Conservation (phyloP, 306 rosid genomes). For the Gleditsia sinensis region DNA sequence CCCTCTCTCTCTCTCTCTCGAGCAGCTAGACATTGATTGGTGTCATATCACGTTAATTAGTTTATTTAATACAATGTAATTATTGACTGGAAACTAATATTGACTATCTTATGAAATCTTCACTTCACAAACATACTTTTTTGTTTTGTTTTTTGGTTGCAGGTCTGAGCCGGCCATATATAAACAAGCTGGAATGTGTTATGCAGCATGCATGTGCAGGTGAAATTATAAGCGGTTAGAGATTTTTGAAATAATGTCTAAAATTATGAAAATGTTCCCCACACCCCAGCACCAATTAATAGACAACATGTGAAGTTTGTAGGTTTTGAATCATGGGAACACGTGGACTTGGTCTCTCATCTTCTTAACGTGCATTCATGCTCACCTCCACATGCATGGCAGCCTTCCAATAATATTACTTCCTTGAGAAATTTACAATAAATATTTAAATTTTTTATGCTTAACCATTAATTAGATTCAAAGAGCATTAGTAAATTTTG, state of each 20-base stretch:
- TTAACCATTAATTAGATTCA: no score
- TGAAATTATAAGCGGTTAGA: constrained; percentile 35
- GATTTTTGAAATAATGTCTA: constrained; percentile 15
- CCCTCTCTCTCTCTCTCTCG: neutral
- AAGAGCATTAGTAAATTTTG: no score
- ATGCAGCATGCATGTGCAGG: neutral
- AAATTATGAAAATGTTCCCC: constrained; percentile 26
- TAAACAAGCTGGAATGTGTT: constrained; percentile 36
- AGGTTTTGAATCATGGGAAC: constrained; percentile 30
- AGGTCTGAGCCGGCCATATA: constrained; percentile 29
- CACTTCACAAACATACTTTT: constrained; percentile 17
- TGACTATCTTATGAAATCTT: neutral
- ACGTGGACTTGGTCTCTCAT: constrained; percentile 35
- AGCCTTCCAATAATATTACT: no score
- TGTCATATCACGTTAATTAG: no score
- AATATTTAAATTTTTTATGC: no score
- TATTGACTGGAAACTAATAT: neutral
- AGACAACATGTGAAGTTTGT: constrained; percentile 44
- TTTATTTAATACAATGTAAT: constrained; percentile 13
- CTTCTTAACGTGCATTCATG: constrained; percentile 46
- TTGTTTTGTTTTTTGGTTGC: neutral
- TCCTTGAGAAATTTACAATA: no score
- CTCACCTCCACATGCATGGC: constrained; percentile 50
- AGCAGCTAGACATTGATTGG: neutral
- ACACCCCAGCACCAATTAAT: constrained; percentile 10